Conservation (phyloP, 352 stramenopile genomes). For the Phytopythium sindhum region DNA sequence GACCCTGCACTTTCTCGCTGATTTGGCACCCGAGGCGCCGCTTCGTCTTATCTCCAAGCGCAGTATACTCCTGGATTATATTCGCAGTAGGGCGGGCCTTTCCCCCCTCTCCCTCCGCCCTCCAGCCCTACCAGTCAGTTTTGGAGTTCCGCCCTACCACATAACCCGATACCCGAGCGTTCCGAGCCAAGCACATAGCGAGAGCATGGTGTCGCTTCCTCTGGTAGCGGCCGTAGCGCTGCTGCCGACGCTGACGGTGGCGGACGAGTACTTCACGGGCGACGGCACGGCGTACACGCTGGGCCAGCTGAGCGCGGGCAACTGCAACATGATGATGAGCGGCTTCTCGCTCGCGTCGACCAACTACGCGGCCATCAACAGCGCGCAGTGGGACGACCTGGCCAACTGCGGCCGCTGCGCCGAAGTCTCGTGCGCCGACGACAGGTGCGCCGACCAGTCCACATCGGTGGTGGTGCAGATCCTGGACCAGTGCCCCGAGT, state of each 20-base stretch:
- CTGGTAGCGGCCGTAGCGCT: background rate
- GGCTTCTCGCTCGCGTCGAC: slow-evolving; percentile 31
- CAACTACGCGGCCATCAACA: slow-evolving; percentile 75
- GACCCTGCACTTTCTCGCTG: slow-evolving; percentile 1
- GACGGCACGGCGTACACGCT: slow-evolving; percentile 47
- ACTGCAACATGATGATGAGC: slow-evolving; percentile 56
- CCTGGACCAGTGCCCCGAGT: slow-evolving; percentile 71
- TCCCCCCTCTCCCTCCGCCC: background rate
- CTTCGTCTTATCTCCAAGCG: slow-evolving; percentile 1
- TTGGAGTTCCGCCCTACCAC: background rate
- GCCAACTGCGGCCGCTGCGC: slow-evolving; percentile 56
- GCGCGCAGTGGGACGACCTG: slow-evolving; percentile 48
- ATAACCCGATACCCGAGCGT: background rate
- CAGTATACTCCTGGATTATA: background rate
- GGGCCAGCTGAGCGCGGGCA: slow-evolving; percentile 26
- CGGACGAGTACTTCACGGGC: slow-evolving; percentile 28
- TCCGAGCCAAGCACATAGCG: slow-evolving; percentile 11
- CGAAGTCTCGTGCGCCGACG: slow-evolving; percentile 58
- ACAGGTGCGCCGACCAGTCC: slow-evolving; percentile 32
- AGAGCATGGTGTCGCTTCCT: slow-evolving; percentile 14
- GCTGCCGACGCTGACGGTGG: slow-evolving; percentile 6
- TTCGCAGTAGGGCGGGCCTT: background rate
- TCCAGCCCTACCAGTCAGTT: background rate
- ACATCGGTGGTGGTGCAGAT: slow-evolving; percentile 59
- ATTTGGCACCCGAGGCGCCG: background rate